Percentiles rank a stretch among this genome's conserved stretches.
phyloP scores from a whole-genome alignment of 768 basidiomycete genomes.

The Termitomyces sp. region DNA sequence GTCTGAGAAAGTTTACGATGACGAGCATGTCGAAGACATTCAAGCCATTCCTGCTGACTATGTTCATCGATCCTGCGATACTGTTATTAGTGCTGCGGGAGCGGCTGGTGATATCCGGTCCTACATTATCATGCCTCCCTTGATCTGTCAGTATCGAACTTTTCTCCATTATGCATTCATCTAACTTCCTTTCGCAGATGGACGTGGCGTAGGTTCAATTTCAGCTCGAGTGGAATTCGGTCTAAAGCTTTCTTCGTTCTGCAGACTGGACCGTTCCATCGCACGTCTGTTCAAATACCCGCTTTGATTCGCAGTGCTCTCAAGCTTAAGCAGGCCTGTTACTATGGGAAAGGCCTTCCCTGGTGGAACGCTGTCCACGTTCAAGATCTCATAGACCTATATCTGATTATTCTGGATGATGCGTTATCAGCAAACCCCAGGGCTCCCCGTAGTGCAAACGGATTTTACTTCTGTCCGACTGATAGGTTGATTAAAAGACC shows the following conservation, averaged over 20 bases:
- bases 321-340: constrained; percentile 9
- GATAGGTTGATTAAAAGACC: constrained; percentile 5
- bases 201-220: constrained; percentile 11
- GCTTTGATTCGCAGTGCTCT: constrained; percentile 13
- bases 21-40: constrained; percentile 15
- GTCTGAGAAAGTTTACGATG: constrained; percentile 12
- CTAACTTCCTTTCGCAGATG: constrained; percentile 6
- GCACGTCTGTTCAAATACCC: constrained; percentile 14
- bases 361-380: constrained; percentile 15
- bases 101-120: constrained; percentile 11
- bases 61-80: constrained; percentile 13
- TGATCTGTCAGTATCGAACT: constrained; percentile 6
- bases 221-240: neutral
- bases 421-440: constrained; percentile 4
- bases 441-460: constrained; percentile 11
- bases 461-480: constrained; percentile 14
- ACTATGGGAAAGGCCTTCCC: constrained; percentile 12
- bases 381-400: constrained; percentile 10
- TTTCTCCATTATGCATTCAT: neutral
- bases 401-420: constrained; percentile 11
- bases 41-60: constrained; percentile 13
- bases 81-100: constrained; percentile 10
- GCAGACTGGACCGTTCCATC: constrained; percentile 16
- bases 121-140: constrained; percentile 14
- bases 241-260: neutral